phyloP scores from a whole-genome alignment of 371 early-diverging fungal genomes.

The Rhizopus stolonifer region DNA sequence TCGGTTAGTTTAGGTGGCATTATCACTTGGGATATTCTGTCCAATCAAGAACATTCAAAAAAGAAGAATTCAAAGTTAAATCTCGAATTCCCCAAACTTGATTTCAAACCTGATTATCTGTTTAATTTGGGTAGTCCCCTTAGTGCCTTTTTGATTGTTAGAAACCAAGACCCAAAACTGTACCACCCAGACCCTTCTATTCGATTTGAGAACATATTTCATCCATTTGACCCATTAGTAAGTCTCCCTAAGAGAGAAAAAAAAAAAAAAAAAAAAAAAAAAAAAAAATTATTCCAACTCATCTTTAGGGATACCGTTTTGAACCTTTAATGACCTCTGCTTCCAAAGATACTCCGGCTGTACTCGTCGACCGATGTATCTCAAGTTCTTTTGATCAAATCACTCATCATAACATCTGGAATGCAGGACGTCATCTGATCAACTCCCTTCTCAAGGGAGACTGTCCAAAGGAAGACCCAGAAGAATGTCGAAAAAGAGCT shows the following conservation, averaged over 20 bases:
- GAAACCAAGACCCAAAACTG: conserved; percentile 49
- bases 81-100: conserved; percentile 45
- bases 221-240: conserved; percentile 63
- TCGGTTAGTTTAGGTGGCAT: conserved; percentile 64
- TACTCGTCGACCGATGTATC: conserved; percentile 38
- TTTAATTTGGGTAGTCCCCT: conserved; percentile 63
- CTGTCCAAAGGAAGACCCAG: not conserved
- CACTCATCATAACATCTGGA: not conserved
- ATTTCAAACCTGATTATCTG: conserved; percentile 54
- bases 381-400: not conserved
- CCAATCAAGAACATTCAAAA: conserved; percentile 26
- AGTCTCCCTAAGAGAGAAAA: no score
- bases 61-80: conserved; percentile 33
- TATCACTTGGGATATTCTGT: conserved; percentile 61
- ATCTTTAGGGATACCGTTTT: conserved; percentile 46
- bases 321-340: conserved; percentile 37
- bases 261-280: no score
- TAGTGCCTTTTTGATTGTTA: conserved; percentile 57
- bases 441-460: not conserved
- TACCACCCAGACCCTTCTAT: conserved; percentile 55
- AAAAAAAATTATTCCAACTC: not conserved
- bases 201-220: conserved; percentile 61
- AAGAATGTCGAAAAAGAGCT: no score
- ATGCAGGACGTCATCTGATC: not conserved
- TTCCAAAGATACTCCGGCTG: conserved; percentile 42